phyloP scores from a whole-genome alignment of 108 stramenopile genomes.

The Nitzschia sp. region DNA sequence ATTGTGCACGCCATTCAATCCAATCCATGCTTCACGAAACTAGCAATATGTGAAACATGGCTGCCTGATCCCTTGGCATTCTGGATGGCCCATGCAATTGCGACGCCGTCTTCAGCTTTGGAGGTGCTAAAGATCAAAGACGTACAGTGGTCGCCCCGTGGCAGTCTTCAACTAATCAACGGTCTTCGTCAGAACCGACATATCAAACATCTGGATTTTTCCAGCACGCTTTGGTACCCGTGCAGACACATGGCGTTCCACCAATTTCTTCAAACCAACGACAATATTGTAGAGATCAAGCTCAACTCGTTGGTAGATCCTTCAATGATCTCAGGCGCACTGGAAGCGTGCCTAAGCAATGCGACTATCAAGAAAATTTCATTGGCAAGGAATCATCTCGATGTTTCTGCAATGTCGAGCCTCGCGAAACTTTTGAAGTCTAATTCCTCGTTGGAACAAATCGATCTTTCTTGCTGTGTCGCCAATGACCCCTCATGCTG shows the following conservation, averaged over 20 bases:
- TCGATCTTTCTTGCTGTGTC: not conserved
- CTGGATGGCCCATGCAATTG: conserved; percentile 7
- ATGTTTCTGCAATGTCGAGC: not conserved
- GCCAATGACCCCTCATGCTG: not conserved
- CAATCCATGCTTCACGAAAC: not conserved
- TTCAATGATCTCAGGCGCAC: not conserved
- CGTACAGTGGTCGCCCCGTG: conserved; percentile 8
- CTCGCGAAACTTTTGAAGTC: not conserved
- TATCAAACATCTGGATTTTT: not conserved
- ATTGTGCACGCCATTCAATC: not conserved
- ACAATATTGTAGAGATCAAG: not conserved
- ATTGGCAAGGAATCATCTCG: not conserved
- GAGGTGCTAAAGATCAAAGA: not conserved
- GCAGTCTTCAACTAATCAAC: not conserved
- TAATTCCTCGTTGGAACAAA: not conserved
- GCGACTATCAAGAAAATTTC: not conserved
- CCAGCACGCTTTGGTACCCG: conserved; percentile 1
- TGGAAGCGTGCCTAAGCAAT: not conserved
- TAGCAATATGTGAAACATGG: not conserved
- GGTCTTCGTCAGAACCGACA: not conserved
- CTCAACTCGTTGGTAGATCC: not conserved
- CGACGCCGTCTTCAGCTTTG: not conserved
- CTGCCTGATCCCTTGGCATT: not conserved
- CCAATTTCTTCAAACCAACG: not conserved
- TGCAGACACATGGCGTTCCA: not conserved